Base-by-base conservation (phyloP, 495 filamentous ascomycete species). In the Hyaloscypha finlandica region DNA sequence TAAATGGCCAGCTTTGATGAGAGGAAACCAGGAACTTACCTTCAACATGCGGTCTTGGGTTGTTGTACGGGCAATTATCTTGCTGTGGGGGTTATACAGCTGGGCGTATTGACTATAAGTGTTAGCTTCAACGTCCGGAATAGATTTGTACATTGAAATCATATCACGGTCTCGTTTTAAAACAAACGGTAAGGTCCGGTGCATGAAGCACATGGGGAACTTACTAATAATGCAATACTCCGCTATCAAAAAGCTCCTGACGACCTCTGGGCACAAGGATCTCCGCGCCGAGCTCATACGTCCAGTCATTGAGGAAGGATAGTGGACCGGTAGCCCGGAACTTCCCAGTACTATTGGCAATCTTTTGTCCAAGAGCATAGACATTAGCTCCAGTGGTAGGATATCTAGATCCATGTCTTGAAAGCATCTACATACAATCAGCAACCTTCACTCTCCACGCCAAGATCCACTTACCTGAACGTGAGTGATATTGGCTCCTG, bases 341-440 rank as follows among this genome's bases (percentile, higher is more conserved):
- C 22, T 84, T 87, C 42, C 77, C 81, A 20, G 69, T 71, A 22
- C 91, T 83, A 69, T 95, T 86, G 42, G 77, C 81, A 19, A 74
- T 71, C 37, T 93, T 86, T 65, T 94, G 87, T 8, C 79, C 80
- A 30, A 81, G 71, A 53, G 91, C 79, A 31, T 87, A 77, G 35
- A 75, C 72, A 53, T 75, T 77, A 74, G 92, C 92, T 54, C 77
- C 75, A 12, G 73, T 69, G 0, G 92, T 94, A 6, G 93, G 93
- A 73, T 89, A 88, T 65, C 93, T 83, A 12, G 91, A 91, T 19
- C 93, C 93, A 77, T 97, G 93, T 20, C 93, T 84, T 8, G 90
- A 90, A 59, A 97, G 82, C 31, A 92, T 77, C 71, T 94, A 87
- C 9, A 82, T 90, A 19, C 11, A 6, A 54, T 66, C 20, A 65